Base-by-base conservation (phyloP, 2,329 filamentous ascomycete species). In the Cytospora chrysosperma region DNA sequence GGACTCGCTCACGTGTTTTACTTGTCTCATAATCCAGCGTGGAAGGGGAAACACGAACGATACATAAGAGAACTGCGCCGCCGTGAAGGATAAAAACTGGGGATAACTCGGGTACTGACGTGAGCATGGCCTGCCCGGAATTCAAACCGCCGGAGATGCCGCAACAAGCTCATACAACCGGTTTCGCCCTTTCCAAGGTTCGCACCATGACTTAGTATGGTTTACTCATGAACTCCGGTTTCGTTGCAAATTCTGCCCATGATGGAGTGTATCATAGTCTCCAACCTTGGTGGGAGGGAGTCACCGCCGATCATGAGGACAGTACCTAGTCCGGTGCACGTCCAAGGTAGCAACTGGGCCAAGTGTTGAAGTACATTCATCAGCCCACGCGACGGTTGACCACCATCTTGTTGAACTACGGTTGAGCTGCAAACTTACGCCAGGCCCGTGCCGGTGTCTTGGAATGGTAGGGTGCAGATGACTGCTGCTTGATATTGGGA, bases 141-240 rank as follows among this genome's bases (percentile, higher is more conserved):
- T 47, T 12, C 43, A 47, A 47, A n/a, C 37, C n/a, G n/a, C 43
- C 43, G 43, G 21, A 47, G 43, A 21, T 47, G 43, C 43, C 43
- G 43, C 10, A 3, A 3, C n/a, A 24, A 9, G 13, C 9, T 24
- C 8, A 47, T 21, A 24, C 7, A 21, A 12, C n/a, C 13, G 17
- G 40, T 43, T n/a, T 43, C 19, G 58, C 58, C 54, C 24, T 61
- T 30, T n/a, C n/a, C n/a, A n/a, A n/a, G n/a, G n/a, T n/a, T 34
- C 37, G 28, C 59, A 19, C 24, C 27, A 15, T 28, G 37, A 50
- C 51, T 61, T 61, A 61, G 51, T 27, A 15, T 28, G 37, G 47
- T 40, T 61, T 61, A 61, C 59, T 61, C 59, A 40, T 61, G 51
- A 24, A 61, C 40, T 61, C 59, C 59, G 21, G 54, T 7, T 7